Evolutionary conservation across 2,329 filamentous ascomycete genomes (phyloP).

Genomic region (Fusarium mundagurra): DNA sequence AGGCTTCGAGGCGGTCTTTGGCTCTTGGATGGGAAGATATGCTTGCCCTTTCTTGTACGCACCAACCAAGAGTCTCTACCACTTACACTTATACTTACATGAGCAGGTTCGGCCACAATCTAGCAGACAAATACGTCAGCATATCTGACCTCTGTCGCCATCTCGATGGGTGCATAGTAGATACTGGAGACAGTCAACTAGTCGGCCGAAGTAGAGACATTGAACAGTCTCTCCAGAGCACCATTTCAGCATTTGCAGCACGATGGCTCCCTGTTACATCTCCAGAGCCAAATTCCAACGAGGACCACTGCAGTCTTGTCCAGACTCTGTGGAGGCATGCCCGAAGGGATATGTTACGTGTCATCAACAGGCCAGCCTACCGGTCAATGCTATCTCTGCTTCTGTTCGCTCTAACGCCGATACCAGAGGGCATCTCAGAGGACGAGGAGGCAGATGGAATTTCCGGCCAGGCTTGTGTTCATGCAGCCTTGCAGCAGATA

Average conservation of each 20-base stretch:
- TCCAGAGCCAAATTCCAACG: background rate
- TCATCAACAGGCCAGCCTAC: constrained; percentile 54
- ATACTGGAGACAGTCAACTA: constrained; percentile 17
- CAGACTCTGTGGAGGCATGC: constrained; percentile 48
- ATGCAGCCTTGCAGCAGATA: constrained; percentile 53
- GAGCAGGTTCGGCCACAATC: constrained; percentile 37
- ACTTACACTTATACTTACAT: background rate
- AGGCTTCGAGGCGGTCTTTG: constrained; percentile 53
- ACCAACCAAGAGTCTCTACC: background rate
- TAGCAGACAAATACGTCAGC: constrained; percentile 45
- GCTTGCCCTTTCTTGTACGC: constrained; percentile 54
- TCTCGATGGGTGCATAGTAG: constrained; percentile 50
- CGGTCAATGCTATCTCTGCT: constrained; percentile 53
- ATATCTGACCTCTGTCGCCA: constrained; percentile 45
- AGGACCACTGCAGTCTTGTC: constrained; percentile 27
- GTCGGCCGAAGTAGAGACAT: constrained; percentile 30
- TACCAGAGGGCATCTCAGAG: constrained; percentile 52
- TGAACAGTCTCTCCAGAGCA: constrained; percentile 42
- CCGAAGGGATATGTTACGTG: constrained; percentile 51
- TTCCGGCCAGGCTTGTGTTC: constrained; percentile 52
- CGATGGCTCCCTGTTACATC: constrained; percentile 44
- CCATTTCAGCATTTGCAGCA: constrained; percentile 44
- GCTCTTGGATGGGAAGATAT: constrained; percentile 54
- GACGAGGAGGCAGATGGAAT: constrained; percentile 54
- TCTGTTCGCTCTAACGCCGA: constrained; percentile 53